phyloP scores from a whole-genome alignment of 2,329 filamentous ascomycete genomes.

The Scedosporium minutisporum region DNA sequence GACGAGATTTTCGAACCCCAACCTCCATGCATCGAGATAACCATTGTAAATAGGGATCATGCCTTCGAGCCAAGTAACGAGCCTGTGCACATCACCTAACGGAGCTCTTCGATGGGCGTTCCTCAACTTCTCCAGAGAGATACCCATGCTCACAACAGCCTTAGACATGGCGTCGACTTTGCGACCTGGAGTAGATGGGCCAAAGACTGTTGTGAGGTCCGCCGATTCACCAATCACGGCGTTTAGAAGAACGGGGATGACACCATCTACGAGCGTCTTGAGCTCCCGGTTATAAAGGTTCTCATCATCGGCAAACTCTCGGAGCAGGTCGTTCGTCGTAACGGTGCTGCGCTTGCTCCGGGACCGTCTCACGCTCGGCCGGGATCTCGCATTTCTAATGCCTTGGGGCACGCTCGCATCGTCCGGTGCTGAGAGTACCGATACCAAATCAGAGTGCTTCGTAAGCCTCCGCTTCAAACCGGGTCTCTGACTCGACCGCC shows the following conservation, averaged over 20 bases:
- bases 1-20: slow-evolving; percentile 90
- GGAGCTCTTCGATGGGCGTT: slow-evolving; percentile 73
- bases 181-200: slow-evolving; percentile 38
- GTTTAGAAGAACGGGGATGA: slow-evolving; percentile 83
- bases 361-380: slow-evolving; percentile 67
- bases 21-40: slow-evolving; percentile 80
- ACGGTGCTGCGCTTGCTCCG: slow-evolving; percentile 57
- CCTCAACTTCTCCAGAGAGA: slow-evolving; percentile 76
- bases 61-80: slow-evolving; percentile 73
- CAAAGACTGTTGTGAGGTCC: slow-evolving; percentile 58
- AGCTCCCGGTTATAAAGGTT: slow-evolving; percentile 81
- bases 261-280: slow-evolving; percentile 86
- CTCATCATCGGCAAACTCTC: slow-evolving; percentile 76
- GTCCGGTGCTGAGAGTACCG: slow-evolving; percentile 70
- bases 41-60: slow-evolving; percentile 71
- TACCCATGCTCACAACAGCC: slow-evolving; percentile 88
- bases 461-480: slow-evolving; percentile 68
- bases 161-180: slow-evolving; percentile 60
- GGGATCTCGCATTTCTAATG: slow-evolving; percentile 46
- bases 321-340: slow-evolving; percentile 66
- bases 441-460: slow-evolving; percentile 88
- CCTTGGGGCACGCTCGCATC: slow-evolving; percentile 39
- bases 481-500: slow-evolving; percentile 20
- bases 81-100: slow-evolving; percentile 56
- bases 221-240: slow-evolving; percentile 68